Conservation (phyloP, 805 yeast species). For the Ogataea pini region DNA sequence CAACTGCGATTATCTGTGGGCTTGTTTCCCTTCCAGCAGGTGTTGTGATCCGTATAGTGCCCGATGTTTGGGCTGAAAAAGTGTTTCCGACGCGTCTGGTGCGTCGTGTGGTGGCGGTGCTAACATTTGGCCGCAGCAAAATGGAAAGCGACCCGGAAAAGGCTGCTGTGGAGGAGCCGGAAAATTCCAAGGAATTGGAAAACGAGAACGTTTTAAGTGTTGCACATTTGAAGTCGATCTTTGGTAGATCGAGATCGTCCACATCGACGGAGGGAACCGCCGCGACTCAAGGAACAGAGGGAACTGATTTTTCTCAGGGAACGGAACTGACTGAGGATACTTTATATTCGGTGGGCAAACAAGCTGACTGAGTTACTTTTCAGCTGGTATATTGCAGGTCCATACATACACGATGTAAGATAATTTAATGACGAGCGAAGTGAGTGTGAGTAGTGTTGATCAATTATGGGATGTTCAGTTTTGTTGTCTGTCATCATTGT, state of each 20-base stretch:
- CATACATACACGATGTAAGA: too few species aligned
- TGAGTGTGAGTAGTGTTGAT: too few species aligned
- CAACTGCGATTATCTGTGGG: conserved; percentile 80
- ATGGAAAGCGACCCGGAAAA: conserved; percentile 11
- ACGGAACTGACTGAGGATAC: conserved; percentile 26
- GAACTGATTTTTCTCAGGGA: not conserved
- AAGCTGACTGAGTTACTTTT: not conserved
- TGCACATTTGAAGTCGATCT: conserved; percentile 12
- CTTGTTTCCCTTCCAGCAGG: conserved; percentile 81
- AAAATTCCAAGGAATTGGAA: conserved; percentile 10
- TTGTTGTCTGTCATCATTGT: too few species aligned
- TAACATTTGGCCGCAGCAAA: conserved; percentile 20
- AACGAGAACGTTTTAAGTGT: conserved; percentile 24
- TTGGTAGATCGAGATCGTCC: conserved; percentile 24
- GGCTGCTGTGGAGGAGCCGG: conserved; percentile 11
- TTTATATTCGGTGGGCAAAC: conserved; percentile 7
- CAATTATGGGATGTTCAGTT: too few species aligned
- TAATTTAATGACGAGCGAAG: too few species aligned
- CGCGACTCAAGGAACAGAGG: not conserved
- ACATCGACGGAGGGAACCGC: conserved; percentile 15
- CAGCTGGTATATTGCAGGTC: too few species aligned
- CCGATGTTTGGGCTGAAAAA: conserved; percentile 71
- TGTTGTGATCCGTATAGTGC: conserved; percentile 69
- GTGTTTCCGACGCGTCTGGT: conserved; percentile 65
- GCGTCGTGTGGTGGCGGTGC: conserved; percentile 31